Conservation (phyloP, 176 grass and related monocot species). For the Avena sativa region DNA sequence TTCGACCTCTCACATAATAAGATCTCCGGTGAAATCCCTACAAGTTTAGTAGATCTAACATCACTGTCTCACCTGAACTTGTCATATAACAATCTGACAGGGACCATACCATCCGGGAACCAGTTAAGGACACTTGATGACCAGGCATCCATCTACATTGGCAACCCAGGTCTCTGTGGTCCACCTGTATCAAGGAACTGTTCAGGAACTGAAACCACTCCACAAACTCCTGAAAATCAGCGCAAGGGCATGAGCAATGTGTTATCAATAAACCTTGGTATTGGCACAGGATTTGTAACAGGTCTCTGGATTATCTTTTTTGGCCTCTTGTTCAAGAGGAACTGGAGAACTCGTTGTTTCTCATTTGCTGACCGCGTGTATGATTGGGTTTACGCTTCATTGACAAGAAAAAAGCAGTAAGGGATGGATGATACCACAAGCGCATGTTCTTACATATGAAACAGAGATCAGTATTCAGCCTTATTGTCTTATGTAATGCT, state of each 20-base stretch:
- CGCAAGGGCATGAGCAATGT: background rate
- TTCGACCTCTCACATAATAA: background rate
- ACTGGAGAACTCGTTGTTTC: constrained; percentile 32
- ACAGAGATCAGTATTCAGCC: background rate
- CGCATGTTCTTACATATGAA: background rate
- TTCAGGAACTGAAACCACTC: background rate
- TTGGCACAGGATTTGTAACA: background rate
- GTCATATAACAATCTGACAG: background rate
- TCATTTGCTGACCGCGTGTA: background rate
- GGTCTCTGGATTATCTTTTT: constrained; percentile 33
- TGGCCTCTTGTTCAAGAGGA: background rate
- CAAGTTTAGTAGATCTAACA: background rate
- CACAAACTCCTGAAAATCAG: background rate
- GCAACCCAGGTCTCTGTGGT: constrained; percentile 39
- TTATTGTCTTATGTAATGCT: background rate
- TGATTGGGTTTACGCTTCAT: constrained; percentile 13
- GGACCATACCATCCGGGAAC: background rate
- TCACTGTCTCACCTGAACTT: background rate
- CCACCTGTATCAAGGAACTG: constrained; percentile 29
- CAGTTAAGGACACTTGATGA: background rate
- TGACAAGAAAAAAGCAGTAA: background rate
- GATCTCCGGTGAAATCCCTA: background rate
- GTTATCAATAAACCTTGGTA: background rate
- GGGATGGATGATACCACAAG: background rate
- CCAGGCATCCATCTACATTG: constrained; percentile 12